Percentiles rank a stretch among this genome's conserved stretches.
phyloP scores from a whole-genome alignment of 164 flowering plant genomes.

The Dillenia turbinata region DNA sequence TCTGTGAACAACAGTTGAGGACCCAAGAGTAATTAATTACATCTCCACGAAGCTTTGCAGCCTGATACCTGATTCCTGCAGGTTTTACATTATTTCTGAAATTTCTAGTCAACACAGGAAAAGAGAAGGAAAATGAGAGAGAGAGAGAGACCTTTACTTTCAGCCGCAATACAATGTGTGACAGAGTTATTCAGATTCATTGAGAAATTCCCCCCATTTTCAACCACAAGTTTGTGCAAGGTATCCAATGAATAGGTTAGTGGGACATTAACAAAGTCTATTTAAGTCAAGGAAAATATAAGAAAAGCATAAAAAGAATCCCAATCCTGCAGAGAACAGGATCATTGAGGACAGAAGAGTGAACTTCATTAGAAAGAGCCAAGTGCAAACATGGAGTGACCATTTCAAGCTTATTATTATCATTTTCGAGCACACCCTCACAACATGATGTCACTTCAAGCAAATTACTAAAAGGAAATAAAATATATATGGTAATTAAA shows the following conservation, averaged over 20 bases:
- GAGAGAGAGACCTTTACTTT: constrained; percentile 61
- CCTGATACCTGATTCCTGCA: constrained; percentile 89
- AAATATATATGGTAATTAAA: too few relatives aligned
- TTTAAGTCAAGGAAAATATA: constrained; percentile 39
- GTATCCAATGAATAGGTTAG: constrained; percentile 59
- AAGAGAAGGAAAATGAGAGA: constrained; percentile 7
- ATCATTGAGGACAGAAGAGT: too few relatives aligned
- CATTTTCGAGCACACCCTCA: too few relatives aligned
- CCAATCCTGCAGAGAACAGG: too few relatives aligned
- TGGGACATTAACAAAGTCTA: constrained; percentile 85
- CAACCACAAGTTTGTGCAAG: constrained; percentile 81
- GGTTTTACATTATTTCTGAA: neutral
- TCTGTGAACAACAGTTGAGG: constrained; percentile 72
- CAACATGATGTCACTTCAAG: too few relatives aligned
- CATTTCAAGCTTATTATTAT: too few relatives aligned
- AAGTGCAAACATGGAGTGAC: too few relatives aligned
- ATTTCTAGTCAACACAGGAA: neutral
- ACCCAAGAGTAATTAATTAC: constrained; percentile 88
- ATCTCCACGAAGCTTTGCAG: constrained; percentile 84
- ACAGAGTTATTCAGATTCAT: constrained; percentile 92
- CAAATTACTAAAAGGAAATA: too few relatives aligned
- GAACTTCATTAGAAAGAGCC: too few relatives aligned
- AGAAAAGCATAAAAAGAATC: neutral
- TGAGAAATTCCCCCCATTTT: constrained; percentile 90
- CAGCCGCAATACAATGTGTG: constrained; percentile 90